Conservation (phyloP, 192 early-diverging fungal species). For the Coemansia sp. region DNA sequence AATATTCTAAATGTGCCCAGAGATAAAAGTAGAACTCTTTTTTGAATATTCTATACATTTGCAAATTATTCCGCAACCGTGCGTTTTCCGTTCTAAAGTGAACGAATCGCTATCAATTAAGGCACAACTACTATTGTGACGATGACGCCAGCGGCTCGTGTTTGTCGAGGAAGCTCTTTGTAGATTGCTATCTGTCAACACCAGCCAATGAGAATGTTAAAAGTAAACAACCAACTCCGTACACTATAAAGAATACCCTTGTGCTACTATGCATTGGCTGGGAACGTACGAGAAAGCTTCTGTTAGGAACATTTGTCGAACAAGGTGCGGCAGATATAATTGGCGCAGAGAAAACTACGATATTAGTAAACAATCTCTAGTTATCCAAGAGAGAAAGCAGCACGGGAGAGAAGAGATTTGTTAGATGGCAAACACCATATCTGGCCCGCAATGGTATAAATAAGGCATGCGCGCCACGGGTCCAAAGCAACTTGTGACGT, state of each 20-base stretch:
- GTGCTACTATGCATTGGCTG: conserved; percentile 8
- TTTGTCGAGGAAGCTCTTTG: background rate
- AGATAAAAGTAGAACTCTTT: background rate
- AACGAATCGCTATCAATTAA: background rate
- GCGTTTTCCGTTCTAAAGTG: conserved; percentile 3
- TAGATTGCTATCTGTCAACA: background rate
- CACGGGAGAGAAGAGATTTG: background rate
- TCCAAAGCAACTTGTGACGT: background rate
- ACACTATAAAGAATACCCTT: background rate
- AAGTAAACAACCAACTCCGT: background rate
- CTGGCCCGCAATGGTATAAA: background rate
- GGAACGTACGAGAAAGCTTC: background rate
- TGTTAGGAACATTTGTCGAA: background rate
- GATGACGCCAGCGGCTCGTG: background rate
- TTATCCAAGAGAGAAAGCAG: background rate
- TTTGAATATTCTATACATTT: conserved; percentile 6
- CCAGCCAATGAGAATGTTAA: background rate
- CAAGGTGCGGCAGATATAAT: background rate
- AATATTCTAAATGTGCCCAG: no score
- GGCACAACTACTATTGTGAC: background rate
- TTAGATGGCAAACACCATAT: background rate
- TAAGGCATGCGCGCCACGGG: background rate
- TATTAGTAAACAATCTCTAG: background rate
- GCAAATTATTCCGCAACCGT: background rate
- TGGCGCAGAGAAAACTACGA: background rate